phyloP scores from a whole-genome alignment of 495 filamentous ascomycete genomes.

The Amniculicola lignicola region DNA sequence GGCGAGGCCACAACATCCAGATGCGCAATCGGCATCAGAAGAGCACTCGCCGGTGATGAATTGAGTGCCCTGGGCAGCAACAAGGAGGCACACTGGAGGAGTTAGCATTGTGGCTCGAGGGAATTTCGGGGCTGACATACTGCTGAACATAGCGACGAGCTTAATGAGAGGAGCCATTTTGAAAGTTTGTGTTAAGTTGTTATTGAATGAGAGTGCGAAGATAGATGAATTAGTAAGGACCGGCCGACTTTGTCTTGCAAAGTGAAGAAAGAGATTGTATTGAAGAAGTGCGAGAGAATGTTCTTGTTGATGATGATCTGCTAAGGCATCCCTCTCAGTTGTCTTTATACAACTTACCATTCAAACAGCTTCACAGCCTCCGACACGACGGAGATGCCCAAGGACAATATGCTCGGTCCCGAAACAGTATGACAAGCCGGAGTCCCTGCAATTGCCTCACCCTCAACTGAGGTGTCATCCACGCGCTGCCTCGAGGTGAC shows the following conservation, averaged over 20 bases:
- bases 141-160: slow-evolving; percentile 14
- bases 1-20: slow-evolving; percentile 33
- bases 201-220: slow-evolving; percentile 6
- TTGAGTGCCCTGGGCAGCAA: slow-evolving; percentile 30
- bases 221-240: slow-evolving; percentile 15
- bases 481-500: too few relatives aligned
- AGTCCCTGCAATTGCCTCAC: too few relatives aligned
- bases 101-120: neutral
- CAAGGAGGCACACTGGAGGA: slow-evolving; percentile 18
- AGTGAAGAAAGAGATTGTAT: slow-evolving; percentile 9
- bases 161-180: slow-evolving; percentile 27
- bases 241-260: slow-evolving; percentile 27
- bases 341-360: slow-evolving; percentile 14
- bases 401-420: too few relatives aligned
- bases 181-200: neutral
- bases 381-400: too few relatives aligned
- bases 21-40: slow-evolving; percentile 32
- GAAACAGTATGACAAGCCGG: too few relatives aligned
- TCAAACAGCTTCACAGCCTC: too few relatives aligned
- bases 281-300: slow-evolving; percentile 1
- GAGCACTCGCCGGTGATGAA: slow-evolving; percentile 35
- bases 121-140: neutral
- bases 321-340: neutral
- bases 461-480: too few relatives aligned
- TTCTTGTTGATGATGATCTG: slow-evolving; percentile 10